Base-by-base conservation (phyloP, 345 rosid species). In the Cardiospermum halicacabum region DNA sequence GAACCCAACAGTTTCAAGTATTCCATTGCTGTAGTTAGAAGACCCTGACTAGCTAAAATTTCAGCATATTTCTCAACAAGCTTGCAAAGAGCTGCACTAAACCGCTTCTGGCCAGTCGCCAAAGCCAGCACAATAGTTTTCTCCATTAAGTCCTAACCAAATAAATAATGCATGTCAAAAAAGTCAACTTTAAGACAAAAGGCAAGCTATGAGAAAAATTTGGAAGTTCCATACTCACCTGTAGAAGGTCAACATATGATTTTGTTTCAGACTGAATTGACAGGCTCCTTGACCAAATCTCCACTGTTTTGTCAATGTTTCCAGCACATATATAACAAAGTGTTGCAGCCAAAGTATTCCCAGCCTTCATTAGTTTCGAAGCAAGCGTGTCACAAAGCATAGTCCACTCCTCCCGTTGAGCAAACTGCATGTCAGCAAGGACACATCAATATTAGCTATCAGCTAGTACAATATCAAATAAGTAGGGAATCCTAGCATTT, bases 61-160 rank as follows among this genome's bases (percentile, higher is more conserved):
- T 95, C 99, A 28, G 96, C 93, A 81, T 95, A 91, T 59, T 86
- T 89, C 86, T 91, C 99, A 75, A 95, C 96, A 65, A 95, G 93
- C 77, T 87, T 91, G 84, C 91, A 95, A 22, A 95, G 75, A 60
- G 97, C 83, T 73, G 94, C 83, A 69, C 97, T 89, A 70, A 95
- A 91, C 72, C 70, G 83, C 81, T 86, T 91, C 79, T 95, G 91
- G 21, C 96, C 96, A 58, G 88, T 87, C 64, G 97, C 99, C 83
- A 95, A 80, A 66, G 94, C 94, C 77, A 95, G 86, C 53, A 87
- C 97, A 40, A 91, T 91, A 47, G 99, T 95, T 83, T 95, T 95
- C 80, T 95, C 99, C 99, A 91, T 95, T 76, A 95, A 81, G 75
- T 95, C 99, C 99, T 95, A 79, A 32, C 39, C 70, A 56, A 75